A percentile compares a stretch with the other conserved stretches of the same genome.
phyloP scores from a whole-genome alignment of 2,329 filamentous ascomycete species.

The Blastomyces gilchristii region DNA sequence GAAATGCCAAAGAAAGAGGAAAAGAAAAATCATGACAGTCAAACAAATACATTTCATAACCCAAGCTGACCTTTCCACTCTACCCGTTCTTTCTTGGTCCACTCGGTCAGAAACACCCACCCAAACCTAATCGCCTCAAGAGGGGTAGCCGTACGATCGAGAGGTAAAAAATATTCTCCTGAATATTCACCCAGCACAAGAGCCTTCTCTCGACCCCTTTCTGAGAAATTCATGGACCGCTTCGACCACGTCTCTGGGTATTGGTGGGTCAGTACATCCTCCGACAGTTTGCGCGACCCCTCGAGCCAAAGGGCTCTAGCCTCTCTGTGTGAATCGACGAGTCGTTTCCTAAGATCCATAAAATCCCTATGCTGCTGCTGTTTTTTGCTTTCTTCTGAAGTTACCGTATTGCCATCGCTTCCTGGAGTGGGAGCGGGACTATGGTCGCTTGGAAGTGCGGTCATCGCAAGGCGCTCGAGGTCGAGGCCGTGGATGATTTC shows the following conservation, averaged over 20 bases:
- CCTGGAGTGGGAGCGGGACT: conserved; percentile 34
- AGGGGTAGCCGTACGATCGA: conserved; percentile 33
- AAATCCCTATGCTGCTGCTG: conserved; percentile 29
- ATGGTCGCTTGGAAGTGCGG: conserved; percentile 31
- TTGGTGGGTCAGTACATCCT: conserved; percentile 31
- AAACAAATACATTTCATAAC: conserved; percentile 22
- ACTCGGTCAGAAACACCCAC: conserved; percentile 37
- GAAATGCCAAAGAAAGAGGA: neutral
- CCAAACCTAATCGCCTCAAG: conserved; percentile 39
- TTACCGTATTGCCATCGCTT: conserved; percentile 33
- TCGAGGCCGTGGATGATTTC: conserved; percentile 38
- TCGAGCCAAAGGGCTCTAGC: conserved; percentile 38
- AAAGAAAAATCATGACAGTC: neutral
- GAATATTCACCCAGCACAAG: conserved; percentile 27
- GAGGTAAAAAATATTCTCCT: conserved; percentile 33
- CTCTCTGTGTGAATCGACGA: conserved; percentile 33
- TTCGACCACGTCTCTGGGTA: conserved; percentile 39
- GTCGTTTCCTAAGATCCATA: conserved; percentile 30
- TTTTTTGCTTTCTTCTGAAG: conserved; percentile 29
- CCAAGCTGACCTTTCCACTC: conserved; percentile 35
- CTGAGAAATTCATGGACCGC: conserved; percentile 28
- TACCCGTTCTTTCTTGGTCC: conserved; percentile 37
- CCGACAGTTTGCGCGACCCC: conserved; percentile 31
- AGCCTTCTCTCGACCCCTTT: conserved; percentile 27
- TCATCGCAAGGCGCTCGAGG: conserved; percentile 35